Percentiles rank a stretch among this genome's conserved stretches.
These are phyloP conservation scores for Spinacia oleracea DNA, from an alignment of 179 eudicot species.

Conservation along the genomic window DNA sequence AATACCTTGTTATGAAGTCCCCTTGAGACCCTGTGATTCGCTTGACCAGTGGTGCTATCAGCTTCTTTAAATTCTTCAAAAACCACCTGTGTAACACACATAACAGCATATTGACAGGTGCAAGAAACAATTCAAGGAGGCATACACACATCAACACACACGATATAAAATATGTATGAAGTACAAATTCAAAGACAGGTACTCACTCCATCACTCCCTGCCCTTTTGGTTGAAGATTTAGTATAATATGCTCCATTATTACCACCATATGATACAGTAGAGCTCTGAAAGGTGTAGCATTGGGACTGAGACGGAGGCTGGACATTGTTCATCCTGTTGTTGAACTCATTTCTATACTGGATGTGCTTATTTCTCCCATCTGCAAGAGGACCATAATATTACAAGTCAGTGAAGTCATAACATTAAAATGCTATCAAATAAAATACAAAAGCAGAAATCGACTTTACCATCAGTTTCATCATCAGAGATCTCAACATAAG, in stretches of 20 bases:
- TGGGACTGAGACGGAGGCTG: slow-evolving; percentile 52
- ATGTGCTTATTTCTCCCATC: slow-evolving; percentile 51
- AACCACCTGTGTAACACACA: slow-evolving; percentile 53
- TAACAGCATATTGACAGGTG: slow-evolving; percentile 2
- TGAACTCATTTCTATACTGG: slow-evolving; percentile 38
- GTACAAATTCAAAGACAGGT: background rate
- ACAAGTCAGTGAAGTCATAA: background rate
- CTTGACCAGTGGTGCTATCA: slow-evolving; percentile 70
- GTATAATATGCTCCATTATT: slow-evolving; percentile 73
- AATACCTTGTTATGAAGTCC: slow-evolving; percentile 79
- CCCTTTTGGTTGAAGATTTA: slow-evolving; percentile 61
- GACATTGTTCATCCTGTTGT: slow-evolving; percentile 35
- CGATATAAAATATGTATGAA: background rate
- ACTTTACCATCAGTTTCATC: slow-evolving; percentile 61
- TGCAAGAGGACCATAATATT: slow-evolving; percentile 21
- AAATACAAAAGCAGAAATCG: background rate
- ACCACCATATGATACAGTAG: slow-evolving; percentile 67
- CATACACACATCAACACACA: background rate
- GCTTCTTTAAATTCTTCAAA: slow-evolving; percentile 89
- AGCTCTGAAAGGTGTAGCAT: slow-evolving; percentile 78
- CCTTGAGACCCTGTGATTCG: slow-evolving; percentile 75
- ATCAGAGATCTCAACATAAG: slow-evolving; percentile 63
- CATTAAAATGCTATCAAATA: background rate
- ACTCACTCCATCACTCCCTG: slow-evolving; percentile 88
- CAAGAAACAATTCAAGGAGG: slow-evolving; percentile 4